Conservation (phyloP, 305 asterid species). For the Solanum chacoense region DNA sequence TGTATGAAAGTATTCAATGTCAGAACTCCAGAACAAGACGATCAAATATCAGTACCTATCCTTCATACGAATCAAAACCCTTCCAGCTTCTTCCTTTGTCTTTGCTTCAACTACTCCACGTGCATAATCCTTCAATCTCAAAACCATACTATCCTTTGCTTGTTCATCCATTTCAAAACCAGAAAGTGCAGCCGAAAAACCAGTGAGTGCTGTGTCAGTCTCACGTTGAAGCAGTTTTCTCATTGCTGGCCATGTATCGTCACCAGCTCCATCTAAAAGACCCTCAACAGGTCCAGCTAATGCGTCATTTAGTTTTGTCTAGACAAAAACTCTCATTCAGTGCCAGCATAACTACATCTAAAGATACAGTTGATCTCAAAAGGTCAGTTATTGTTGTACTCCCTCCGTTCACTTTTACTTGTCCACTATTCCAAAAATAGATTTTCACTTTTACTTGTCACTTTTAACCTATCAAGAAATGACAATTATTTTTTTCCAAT, state of each 20-base stretch:
- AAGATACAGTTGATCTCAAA: background rate
- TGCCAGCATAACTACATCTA: background rate
- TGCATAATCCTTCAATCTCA: constrained; percentile 56
- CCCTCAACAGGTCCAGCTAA: constrained; percentile 77
- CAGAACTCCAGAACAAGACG: background rate
- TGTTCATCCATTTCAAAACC: constrained; percentile 80
- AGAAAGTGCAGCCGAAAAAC: constrained; percentile 60
- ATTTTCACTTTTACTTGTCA: background rate
- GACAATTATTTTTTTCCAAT: background rate
- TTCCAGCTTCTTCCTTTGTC: constrained; percentile 88
- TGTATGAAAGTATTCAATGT: background rate
- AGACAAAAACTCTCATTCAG: constrained; percentile 19
- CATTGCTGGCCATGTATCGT: constrained; percentile 91
- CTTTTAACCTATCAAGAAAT: background rate
- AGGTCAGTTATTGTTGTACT: background rate
- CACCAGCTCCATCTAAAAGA: constrained; percentile 72
- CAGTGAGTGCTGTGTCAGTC: constrained; percentile 53
- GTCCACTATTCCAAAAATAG: background rate
- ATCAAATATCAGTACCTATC: constrained; percentile 54
- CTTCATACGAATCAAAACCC: constrained; percentile 88
- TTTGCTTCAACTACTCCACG: constrained; percentile 73
- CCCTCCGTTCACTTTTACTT: background rate
- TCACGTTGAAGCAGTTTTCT: constrained; percentile 70
- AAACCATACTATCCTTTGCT: constrained; percentile 51
- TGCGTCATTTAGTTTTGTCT: constrained; percentile 76